A percentile compares a stretch with the other conserved stretches of the same genome.
Evolutionary conservation across 2,329 filamentous ascomycete species (phyloP).

Genomic region (Hortaea werneckii): DNA sequence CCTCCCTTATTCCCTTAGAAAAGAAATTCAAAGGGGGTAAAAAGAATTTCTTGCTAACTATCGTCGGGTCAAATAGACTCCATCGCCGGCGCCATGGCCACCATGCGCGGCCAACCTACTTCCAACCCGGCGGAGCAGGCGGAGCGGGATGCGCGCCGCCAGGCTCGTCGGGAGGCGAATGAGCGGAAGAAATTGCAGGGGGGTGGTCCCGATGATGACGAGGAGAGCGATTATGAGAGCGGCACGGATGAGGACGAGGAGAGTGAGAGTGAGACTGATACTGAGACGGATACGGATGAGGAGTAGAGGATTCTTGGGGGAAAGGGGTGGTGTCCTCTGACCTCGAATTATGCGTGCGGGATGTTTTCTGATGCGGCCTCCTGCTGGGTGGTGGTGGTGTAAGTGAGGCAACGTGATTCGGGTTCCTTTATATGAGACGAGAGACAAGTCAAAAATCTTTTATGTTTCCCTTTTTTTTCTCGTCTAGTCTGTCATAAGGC

Average conservation of each 20-base stretch:
- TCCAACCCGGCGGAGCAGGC: constrained; percentile 13
- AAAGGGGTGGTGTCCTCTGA: no score
- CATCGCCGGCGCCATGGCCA: constrained; percentile 29
- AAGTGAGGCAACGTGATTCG: no score
- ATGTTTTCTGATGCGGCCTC: no score
- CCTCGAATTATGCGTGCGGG: no score
- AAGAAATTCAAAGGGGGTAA: no score
- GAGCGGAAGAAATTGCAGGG: not conserved
- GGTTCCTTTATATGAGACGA: no score
- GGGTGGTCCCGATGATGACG: constrained; percentile 16
- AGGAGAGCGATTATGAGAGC: constrained; percentile 28
- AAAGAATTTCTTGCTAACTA: no score
- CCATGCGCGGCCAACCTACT: constrained; percentile 25
- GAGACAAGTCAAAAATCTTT: no score
- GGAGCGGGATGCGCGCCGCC: constrained; percentile 7
- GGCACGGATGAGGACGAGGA: constrained; percentile 29
- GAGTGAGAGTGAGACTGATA: constrained; percentile 53
- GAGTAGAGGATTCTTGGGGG: not conserved
- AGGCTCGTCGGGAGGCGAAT: constrained; percentile 6
- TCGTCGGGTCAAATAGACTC: constrained; percentile 17
- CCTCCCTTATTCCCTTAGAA: no score
- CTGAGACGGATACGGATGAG: constrained; percentile 36
- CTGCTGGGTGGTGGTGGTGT: no score
- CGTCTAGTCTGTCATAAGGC: no score
- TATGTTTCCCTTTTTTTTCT: no score